Base-by-base conservation (phyloP, 1,284 basidiomycete species). In the Somion occarium region DNA sequence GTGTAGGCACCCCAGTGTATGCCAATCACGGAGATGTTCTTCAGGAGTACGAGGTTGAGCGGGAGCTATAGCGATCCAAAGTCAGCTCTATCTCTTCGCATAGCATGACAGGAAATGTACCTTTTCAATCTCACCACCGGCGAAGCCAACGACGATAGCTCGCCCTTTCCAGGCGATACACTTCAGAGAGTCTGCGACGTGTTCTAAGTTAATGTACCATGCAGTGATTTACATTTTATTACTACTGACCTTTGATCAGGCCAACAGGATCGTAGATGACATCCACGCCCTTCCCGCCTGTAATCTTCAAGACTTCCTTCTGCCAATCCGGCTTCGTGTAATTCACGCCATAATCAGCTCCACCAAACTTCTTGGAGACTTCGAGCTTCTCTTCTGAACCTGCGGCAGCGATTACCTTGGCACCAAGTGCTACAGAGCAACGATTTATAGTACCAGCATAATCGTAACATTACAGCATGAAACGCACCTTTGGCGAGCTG, bases 81-180 rank as follows among this genome's bases (percentile, higher is more conserved):
- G n/a, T n/a, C n/a, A n/a, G n/a, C n/a, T n/a, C n/a, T n/a, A n/a
- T n/a, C n/a, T n/a, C n/a, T n/a, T n/a, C n/a, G n/a, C n/a, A n/a
- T n/a, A n/a, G 9, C 38, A 30, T 15, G 12, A 5, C 22, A 18
- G 5, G 34, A 3, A 7, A 52, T 68, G 20, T 46, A 91, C 90
- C 71, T 93, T 93, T 67, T 98, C 95, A 56, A 98, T 97, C 5
- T 73, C 69, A 9, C 94, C 92, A 9, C 82, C 87, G 5, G 91
- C 93, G 69, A 97, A 95, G 15, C 96, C 96, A 49, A 99, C 87
- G 23, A 98, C 90, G 19, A 98, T 64, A 2, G 91, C 84, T 12
- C 96, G 80, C 1, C 93, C 93, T 68, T 96, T 96, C 87, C 93
- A 98, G 1, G 89, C 91, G 52, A 96, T 92, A 65, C 92, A 95